Conservation (phyloP, 345 rosid genomes). For the Gossypium raimondii region DNA sequence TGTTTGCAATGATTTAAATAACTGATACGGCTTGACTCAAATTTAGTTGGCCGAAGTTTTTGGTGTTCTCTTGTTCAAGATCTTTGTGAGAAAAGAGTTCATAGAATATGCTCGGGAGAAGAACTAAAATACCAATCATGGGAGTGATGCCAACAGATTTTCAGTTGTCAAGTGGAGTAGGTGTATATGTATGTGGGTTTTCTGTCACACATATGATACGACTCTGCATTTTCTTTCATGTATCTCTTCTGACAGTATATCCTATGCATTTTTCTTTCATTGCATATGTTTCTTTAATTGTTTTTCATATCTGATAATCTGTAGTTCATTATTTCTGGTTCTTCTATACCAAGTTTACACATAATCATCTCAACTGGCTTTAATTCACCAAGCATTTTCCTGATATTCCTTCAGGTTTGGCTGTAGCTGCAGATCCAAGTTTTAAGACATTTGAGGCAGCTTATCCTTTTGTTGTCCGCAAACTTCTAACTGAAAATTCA, state of each 20-base stretch:
- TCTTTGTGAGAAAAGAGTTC: not conserved
- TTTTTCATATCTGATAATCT: not conserved
- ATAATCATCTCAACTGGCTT: not conserved
- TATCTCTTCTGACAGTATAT: not conserved
- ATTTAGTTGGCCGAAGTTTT: not conserved
- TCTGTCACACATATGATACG: not conserved
- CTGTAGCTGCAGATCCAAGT: conserved; percentile 67
- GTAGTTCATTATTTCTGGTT: not conserved
- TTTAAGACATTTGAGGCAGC: conserved; percentile 95
- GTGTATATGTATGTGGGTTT: not conserved
- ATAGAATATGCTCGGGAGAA: not conserved
- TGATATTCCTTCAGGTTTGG: conserved; percentile 61
- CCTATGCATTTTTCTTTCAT: not conserved
- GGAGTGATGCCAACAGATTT: not conserved
- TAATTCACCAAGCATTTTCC: conserved; percentile 8
- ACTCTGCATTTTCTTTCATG: not conserved
- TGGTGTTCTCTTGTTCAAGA: not conserved
- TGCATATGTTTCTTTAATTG: not conserved
- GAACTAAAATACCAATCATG: not conserved
- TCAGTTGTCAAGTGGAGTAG: not conserved
- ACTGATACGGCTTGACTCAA: not conserved
- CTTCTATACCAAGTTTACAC: not conserved
- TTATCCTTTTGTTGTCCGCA: conserved; percentile 81
- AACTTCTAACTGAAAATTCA: conserved; percentile 81
- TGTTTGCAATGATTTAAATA: not conserved